A percentile compares a stretch with the other conserved stretches of the same genome.
Evolutionary conservation across 1,139 yeast genomes (phyloP).

Genomic region (Yamadazyma triangularis): DNA sequence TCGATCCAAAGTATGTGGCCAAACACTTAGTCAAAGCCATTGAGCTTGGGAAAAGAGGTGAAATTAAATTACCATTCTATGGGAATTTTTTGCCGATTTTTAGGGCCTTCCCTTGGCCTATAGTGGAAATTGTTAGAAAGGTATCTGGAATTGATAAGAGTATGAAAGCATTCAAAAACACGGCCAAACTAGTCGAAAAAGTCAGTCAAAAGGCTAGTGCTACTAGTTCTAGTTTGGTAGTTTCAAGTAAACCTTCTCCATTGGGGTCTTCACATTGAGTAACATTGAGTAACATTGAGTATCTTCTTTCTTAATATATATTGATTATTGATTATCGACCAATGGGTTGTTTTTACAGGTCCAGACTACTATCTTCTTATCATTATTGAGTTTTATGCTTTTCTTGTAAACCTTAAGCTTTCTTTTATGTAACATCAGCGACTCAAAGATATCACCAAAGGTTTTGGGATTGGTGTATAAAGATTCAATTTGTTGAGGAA

Average conservation of each 20-base stretch:
- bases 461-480: constrained; percentile 14
- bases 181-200: no score
- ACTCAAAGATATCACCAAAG: neutral
- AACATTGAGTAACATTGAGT: no score
- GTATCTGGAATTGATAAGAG: constrained; percentile 62
- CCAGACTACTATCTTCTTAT: constrained; percentile 7
- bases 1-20: constrained; percentile 67
- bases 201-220: constrained; percentile 18
- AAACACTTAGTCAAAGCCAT: constrained; percentile 51
- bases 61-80: constrained; percentile 69
- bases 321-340: neutral
- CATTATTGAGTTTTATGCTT: constrained; percentile 3
- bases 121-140: constrained; percentile 50
- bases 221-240: constrained; percentile 8
- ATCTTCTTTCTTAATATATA: no score
- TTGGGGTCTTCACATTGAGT: no score
- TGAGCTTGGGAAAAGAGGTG: constrained; percentile 60
- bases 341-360: constrained; percentile 2
- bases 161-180: constrained; percentile 35
- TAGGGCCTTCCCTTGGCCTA: constrained; percentile 70
- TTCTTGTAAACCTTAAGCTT: constrained; percentile 10
- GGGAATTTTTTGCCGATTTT: constrained; percentile 69
- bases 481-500: constrained; percentile 16
- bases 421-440: neutral
- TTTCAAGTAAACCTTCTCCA: constrained; percentile 1